Evolutionary conservation across 257 asterid species (phyloP).

Genomic region (Mitragyna speciosa): DNA sequence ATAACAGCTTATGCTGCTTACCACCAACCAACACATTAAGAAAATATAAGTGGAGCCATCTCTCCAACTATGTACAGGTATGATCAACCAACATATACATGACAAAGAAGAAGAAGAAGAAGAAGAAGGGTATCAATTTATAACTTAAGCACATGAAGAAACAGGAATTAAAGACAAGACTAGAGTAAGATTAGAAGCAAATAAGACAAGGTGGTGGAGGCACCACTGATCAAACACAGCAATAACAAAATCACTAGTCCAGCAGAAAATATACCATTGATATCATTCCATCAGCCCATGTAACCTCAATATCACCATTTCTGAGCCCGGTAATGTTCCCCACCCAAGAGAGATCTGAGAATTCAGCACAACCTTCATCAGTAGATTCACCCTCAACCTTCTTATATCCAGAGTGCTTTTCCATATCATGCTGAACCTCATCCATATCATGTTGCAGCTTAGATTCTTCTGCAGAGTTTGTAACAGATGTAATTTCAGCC

Average conservation of each 20-base stretch:
- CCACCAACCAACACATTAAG: not conserved
- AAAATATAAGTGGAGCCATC: not conserved
- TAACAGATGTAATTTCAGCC: slow-evolving; percentile 31
- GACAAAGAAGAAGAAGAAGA: not conserved
- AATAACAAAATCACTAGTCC: not conserved
- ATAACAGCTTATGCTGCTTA: not conserved
- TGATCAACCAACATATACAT: not conserved
- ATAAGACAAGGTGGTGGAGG: not conserved
- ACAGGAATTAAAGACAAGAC: not conserved
- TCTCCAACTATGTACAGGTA: not conserved
- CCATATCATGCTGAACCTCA: slow-evolving; percentile 37
- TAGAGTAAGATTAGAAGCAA: not conserved
- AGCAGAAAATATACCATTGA: slow-evolving; percentile 57
- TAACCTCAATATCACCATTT: slow-evolving; percentile 92
- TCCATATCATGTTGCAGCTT: slow-evolving; percentile 31
- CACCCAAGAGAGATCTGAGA: slow-evolving; percentile 91
- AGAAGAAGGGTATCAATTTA: not conserved
- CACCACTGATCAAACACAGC: slow-evolving; percentile 1
- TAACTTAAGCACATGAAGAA: not conserved
- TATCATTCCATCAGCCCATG: slow-evolving; percentile 99
- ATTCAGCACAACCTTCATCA: slow-evolving; percentile 46
- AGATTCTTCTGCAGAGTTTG: slow-evolving; percentile 33
- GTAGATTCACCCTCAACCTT: slow-evolving; percentile 31
- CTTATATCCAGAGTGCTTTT: slow-evolving; percentile 28
- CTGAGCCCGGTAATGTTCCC: slow-evolving; percentile 90